Evolutionary conservation across 2,329 filamentous ascomycete species (phyloP), one percentile per base, ranked within the genome.

Genomic region (Escovopsis sp.): DNA sequence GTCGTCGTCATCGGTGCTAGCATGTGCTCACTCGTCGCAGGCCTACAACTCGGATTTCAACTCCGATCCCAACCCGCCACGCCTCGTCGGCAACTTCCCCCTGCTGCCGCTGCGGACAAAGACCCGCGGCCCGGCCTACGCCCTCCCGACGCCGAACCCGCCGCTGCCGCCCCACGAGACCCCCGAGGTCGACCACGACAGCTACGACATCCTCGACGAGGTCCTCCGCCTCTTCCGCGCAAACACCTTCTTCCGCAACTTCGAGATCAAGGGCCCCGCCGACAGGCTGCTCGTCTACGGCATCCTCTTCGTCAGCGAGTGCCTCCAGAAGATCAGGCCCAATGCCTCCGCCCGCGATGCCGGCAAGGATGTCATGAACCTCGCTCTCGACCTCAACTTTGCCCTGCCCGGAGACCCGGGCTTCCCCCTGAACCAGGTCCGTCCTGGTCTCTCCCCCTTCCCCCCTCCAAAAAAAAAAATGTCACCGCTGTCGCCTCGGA

Each of bases 191-290:
- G 85, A 91, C 62, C 81, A 78, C 63, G 86, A 94, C 63, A 88
- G 83, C 57, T 96, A 96, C 72, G 91, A 98, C 68, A 85, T 91
- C 48, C 75, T 96, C 43, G 91, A 98, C 66, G 91, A 98, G 70
- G 80, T 93, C 41, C 75, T 98, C 43, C 75, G 81, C 11, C 76
- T 96, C 40, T 98, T 96, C 74, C 85, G 91, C 50, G 89, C 91
- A 55, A 96, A 98, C 70, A 95, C 89, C 47, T 89, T 98, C 66
- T 98, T 96, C 74, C 84, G 91, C 57, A 98, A 96, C 73, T 98
- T 98, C 57, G 91, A 96, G 72, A 94, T 96, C 69, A 89, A 94
- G 66, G 91, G 91, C 12, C 84, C 86, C 26, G 89, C 91, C 45
- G 91, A 98, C 66, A 77, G 91, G 35, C 78, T 96, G 57, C 73